Percentiles rank a stretch among this genome's conserved stretches.
phyloP scores from a whole-genome alignment of 2,329 filamentous ascomycete genomes.

The Neofusicoccum kwambonambiense region DNA sequence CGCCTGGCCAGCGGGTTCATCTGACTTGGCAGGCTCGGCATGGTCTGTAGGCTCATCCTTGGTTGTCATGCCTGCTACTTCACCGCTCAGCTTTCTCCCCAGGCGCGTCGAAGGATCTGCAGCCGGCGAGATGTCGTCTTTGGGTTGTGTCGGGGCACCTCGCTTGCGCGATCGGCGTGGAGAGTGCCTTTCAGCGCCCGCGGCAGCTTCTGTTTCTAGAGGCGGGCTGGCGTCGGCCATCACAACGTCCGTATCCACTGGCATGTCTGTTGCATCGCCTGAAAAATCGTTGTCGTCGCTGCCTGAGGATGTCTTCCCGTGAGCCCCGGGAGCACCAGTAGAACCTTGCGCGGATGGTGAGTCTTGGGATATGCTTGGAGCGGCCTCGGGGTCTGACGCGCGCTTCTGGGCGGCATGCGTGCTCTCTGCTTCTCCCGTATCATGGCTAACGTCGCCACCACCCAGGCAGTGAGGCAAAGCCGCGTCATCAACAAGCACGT shows the following conservation, averaged over 20 bases:
- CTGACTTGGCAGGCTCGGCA: not conserved
- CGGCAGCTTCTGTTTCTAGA: not conserved
- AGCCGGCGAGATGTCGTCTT: not conserved
- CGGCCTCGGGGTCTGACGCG: too few relatives aligned
- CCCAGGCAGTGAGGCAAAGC: too few relatives aligned
- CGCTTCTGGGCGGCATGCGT: too few relatives aligned
- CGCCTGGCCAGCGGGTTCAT: conserved; percentile 27
- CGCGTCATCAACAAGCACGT: too few relatives aligned
- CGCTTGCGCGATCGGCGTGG: not conserved
- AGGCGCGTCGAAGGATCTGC: not conserved
- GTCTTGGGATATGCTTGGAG: too few relatives aligned
- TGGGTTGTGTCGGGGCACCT: not conserved
- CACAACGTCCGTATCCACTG: not conserved
- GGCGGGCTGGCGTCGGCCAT: not conserved
- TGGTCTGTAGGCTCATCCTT: not conserved
- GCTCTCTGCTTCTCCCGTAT: too few relatives aligned
- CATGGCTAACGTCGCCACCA: too few relatives aligned
- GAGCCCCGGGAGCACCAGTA: not conserved
- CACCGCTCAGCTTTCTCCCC: not conserved
- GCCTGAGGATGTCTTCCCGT: not conserved
- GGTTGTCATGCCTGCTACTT: too few relatives aligned
- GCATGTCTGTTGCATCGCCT: not conserved
- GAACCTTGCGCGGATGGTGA: too few relatives aligned
- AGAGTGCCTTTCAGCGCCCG: too few relatives aligned
- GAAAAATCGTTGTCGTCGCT: not conserved